A percentile compares a stretch with the other conserved stretches of the same genome.
Evolutionary conservation across 1,284 basidiomycete genomes (phyloP).

Genomic region (Leccinum solheimii): DNA sequence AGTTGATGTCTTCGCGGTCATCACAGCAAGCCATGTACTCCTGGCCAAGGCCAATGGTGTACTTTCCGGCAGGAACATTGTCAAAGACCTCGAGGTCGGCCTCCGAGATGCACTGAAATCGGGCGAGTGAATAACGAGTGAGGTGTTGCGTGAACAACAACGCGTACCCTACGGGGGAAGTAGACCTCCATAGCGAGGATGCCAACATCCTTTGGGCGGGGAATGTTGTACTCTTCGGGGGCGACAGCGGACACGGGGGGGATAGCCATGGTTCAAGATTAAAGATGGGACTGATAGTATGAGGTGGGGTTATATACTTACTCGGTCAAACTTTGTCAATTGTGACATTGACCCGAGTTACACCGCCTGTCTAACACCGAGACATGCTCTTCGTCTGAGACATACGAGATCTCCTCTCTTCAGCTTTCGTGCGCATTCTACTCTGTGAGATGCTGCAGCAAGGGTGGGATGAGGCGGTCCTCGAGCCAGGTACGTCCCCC

Average conservation of each 20-base stretch:
- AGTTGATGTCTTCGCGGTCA: slow-evolving; percentile 98
- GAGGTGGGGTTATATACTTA: slow-evolving; percentile 25
- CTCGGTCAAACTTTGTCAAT: too few relatives aligned
- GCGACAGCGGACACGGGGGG: slow-evolving; percentile 11
- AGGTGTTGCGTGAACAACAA: slow-evolving; percentile 26
- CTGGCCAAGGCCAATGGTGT: slow-evolving; percentile 98
- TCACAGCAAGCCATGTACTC: slow-evolving; percentile 98
- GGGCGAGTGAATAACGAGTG: slow-evolving; percentile 11
- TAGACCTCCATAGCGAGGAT: slow-evolving; percentile 92
- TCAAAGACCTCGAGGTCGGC: slow-evolving; percentile 94
- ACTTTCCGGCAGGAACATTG: slow-evolving; percentile 94
- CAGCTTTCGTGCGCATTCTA: neutral
- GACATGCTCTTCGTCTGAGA: slow-evolving; percentile 3
- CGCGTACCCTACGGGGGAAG: slow-evolving; percentile 84
- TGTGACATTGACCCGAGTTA: neutral
- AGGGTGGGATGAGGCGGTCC: neutral
- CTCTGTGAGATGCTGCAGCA: neutral
- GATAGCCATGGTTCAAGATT: slow-evolving; percentile 22
- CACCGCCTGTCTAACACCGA: neutral
- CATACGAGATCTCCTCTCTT: neutral
- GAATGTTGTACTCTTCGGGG: slow-evolving; percentile 20
- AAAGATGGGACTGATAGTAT: slow-evolving; percentile 1
- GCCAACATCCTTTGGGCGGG: slow-evolving; percentile 88
- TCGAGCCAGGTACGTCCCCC: slow-evolving; percentile 1
- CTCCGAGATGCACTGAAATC: slow-evolving; percentile 85